phyloP scores from a whole-genome alignment of 306 rosid species.

The Rosa rugosa region DNA sequence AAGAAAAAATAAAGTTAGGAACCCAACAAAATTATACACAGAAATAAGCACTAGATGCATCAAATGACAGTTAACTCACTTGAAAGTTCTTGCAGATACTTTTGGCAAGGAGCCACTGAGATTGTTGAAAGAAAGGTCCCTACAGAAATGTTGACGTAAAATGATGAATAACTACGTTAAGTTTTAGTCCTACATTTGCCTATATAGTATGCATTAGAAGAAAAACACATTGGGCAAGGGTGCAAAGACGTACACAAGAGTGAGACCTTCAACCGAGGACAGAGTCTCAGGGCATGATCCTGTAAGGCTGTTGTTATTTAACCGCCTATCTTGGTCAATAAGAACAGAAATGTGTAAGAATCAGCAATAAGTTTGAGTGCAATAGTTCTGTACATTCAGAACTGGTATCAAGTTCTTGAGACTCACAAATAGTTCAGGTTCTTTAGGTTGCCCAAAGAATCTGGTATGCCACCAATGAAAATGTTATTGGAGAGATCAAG shows the following conservation, averaged over 20 bases:
- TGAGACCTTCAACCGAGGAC: constrained; percentile 67
- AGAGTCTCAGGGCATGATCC: constrained; percentile 87
- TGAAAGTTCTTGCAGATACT: constrained; percentile 88
- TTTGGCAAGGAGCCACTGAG: constrained; percentile 85
- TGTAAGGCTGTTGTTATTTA: constrained; percentile 89
- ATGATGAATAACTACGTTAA: constrained; percentile 6
- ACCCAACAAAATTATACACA: constrained; percentile 14
- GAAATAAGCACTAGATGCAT: constrained; percentile 1
- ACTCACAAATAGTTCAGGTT: constrained; percentile 91
- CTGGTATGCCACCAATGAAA: constrained; percentile 73
- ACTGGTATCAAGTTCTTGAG: constrained; percentile 14
- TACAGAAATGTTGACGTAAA: constrained; percentile 35
- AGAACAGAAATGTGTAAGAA: constrained; percentile 27
- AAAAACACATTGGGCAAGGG: constrained; percentile 18
- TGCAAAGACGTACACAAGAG: constrained; percentile 79
- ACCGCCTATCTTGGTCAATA: constrained; percentile 63
- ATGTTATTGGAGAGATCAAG: constrained; percentile 90
- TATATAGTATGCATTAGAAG: not conserved
- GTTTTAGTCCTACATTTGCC: not conserved
- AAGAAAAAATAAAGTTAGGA: constrained; percentile 4
- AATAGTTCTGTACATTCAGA: constrained; percentile 9
- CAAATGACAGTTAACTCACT: constrained; percentile 45
- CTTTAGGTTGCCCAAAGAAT: constrained; percentile 76
- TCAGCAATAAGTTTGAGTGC: constrained; percentile 14
- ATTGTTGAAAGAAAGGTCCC: constrained; percentile 96